Base-by-base conservation (phyloP, 2,329 filamentous ascomycete species). In the Fusarium sp. region DNA sequence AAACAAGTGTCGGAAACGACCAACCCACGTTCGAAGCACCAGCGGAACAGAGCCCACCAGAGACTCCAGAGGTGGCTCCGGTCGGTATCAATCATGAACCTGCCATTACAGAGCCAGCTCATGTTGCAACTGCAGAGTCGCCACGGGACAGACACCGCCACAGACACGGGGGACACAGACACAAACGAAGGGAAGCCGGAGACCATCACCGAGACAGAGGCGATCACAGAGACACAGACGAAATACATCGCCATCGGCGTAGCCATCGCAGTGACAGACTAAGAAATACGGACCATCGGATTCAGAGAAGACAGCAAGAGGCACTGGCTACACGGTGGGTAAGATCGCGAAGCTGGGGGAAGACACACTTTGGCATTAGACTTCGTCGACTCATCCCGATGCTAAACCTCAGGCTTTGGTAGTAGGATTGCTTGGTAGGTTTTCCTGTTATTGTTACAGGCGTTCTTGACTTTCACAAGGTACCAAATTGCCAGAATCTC, bases 61-160 rank as follows among this genome's bases (percentile, higher is more conserved):
- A 14, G 7, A 8, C 6, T 3, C 30, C n/a, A 24, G 16, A 9
- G 4, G 20, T n/a, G 5, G 6, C 8, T n/a, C 18, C 1, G 2
- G 2, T 18, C 6, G 16, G 25, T 24, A 9, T 6, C 5, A 6
- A 14, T 4, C 16, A 3, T 16, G 11, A 25, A 11, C 11, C 11
- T 13, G 9, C 16, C 22, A 8, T 6, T 13, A 16, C 7, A n/a
- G 16, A 14, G 20, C 14, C 13, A 42, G 41, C 41, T 34, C 16
- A 18, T 34, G 32, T 34, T 34, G 9, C 8, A 10, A 18, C 16
- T 34, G 6, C 8, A 6, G 16, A 42, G 7, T 24, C 20, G 13
- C 13, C 20, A 6, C 16, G 8, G 9, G 9, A 34, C 8, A 18
- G 32, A 18, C 16, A 34, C 16, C 8, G 9, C 9, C 32, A 18